A percentile compares a stretch with the other conserved stretches of the same genome.
These are phyloP conservation scores for Dothidotthia symphoricarpi DNA, from an alignment of 2,329 filamentous ascomycete species.

Conservation along the genomic window DNA sequence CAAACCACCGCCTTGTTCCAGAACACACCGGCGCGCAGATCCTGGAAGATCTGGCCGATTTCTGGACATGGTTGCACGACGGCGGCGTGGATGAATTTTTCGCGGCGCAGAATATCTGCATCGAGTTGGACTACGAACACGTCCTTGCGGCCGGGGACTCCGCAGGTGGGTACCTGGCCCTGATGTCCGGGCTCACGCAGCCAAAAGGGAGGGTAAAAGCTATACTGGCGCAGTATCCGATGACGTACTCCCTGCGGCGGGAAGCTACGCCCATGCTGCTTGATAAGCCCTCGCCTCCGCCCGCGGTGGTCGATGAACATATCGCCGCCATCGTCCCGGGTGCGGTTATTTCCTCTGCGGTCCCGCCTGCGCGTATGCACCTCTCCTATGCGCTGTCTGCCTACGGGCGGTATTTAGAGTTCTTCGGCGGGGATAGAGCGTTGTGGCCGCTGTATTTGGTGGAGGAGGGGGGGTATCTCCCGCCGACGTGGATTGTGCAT, in stretches of 20 bases:
- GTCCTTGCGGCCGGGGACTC: slow-evolving; percentile 39
- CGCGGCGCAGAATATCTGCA: slow-evolving; percentile 6
- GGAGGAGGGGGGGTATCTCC: slow-evolving; percentile 22
- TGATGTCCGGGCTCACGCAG: slow-evolving; percentile 29
- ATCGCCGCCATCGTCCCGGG: slow-evolving; percentile 18
- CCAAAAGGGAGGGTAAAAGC: slow-evolving; percentile 23
- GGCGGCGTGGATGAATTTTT: slow-evolving; percentile 12
- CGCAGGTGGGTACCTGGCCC: slow-evolving; percentile 42
- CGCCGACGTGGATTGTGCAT: slow-evolving; percentile 35
- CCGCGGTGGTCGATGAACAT: slow-evolving; percentile 21
- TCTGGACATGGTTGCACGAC: slow-evolving; percentile 49
- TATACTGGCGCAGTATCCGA: slow-evolving; percentile 29
- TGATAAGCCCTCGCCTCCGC: slow-evolving; percentile 9
- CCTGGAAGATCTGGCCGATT: slow-evolving; percentile 49
- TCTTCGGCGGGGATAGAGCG: slow-evolving; percentile 24
- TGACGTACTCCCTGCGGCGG: slow-evolving; percentile 21
- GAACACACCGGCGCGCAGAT: slow-evolving; percentile 50
- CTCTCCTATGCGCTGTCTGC: slow-evolving; percentile 19
- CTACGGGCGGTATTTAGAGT: slow-evolving; percentile 25
- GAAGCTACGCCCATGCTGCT: slow-evolving; percentile 1
- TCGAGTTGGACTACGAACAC: slow-evolving; percentile 25
- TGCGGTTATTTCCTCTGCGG: slow-evolving; percentile 16
- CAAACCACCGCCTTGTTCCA: slow-evolving; percentile 55
- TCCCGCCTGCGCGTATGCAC: slow-evolving; percentile 16
- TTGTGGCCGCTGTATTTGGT: slow-evolving; percentile 30